These are phyloP conservation scores for Angomonas ambiguus DNA, from an alignment of 208 protist genomes.

Conservation along the genomic window DNA sequence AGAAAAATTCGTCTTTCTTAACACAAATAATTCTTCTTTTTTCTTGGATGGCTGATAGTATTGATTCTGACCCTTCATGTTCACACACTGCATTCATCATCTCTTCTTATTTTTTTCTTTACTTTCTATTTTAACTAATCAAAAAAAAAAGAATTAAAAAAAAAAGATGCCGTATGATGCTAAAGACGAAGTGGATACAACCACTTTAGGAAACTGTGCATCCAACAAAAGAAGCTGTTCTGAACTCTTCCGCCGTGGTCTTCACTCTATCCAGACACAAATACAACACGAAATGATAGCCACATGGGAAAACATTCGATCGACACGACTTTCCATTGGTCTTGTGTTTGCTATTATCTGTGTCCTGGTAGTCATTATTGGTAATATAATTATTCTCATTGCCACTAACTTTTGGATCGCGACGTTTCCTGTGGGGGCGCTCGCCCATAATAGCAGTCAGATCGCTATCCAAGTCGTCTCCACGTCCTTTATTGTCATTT, in stretches of 20 bases:
- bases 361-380: conserved; percentile 57
- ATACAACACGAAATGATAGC: background rate
- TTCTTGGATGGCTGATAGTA: background rate
- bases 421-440: conserved; percentile 31
- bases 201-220: too few species aligned
- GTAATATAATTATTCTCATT: conserved; percentile 75
- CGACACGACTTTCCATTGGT: conserved; percentile 19
- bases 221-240: too few species aligned
- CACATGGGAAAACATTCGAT: conserved; percentile 30
- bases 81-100: background rate
- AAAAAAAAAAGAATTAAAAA: background rate
- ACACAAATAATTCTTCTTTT: too few species aligned
- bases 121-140: background rate
- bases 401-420: conserved; percentile 73
- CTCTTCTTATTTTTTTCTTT: conserved; percentile 3
- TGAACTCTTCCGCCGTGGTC: too few species aligned
- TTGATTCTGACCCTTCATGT: background rate
- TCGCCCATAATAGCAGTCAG: conserved; percentile 41
- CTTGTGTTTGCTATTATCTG: conserved; percentile 69
- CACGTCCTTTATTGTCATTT: conserved; percentile 41
- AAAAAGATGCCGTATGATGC: background rate
- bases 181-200: too few species aligned
- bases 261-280: too few species aligned
- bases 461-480: conserved; percentile 72
- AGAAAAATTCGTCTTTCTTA: conserved; percentile 4